Evolutionary conservation across 177 flowering plant genomes (phyloP).

Genomic region (Tripterygium wilfordii): DNA sequence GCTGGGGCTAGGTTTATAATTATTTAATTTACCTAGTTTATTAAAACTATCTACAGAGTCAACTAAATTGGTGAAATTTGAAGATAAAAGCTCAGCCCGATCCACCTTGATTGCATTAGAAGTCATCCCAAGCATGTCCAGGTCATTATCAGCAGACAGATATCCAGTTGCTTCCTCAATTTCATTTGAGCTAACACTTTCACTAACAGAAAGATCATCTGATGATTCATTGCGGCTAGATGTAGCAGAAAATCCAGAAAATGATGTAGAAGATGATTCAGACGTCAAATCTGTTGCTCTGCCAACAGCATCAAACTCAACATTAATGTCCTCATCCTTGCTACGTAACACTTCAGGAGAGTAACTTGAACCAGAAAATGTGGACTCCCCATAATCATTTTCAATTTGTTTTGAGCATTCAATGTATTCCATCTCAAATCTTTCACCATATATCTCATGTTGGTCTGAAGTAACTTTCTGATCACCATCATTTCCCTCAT

Average conservation of each 20-base stretch:
- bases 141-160: slow-evolving; percentile 11
- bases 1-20: slow-evolving; percentile 15
- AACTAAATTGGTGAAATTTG: slow-evolving; percentile 22
- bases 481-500: slow-evolving; percentile 16
- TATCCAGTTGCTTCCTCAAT: slow-evolving; percentile 18
- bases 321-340: slow-evolving; percentile 22
- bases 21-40: slow-evolving; percentile 20
- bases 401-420: slow-evolving; percentile 17
- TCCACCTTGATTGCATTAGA: slow-evolving; percentile 5
- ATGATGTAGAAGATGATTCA: slow-evolving; percentile 23
- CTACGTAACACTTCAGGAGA: slow-evolving; percentile 11
- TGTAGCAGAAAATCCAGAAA: slow-evolving; percentile 30
- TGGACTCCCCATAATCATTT: slow-evolving; percentile 9
- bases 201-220: slow-evolving; percentile 33
- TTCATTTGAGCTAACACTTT: slow-evolving; percentile 21
- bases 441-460: slow-evolving; percentile 7
- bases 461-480: slow-evolving; percentile 21
- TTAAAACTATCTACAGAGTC: slow-evolving; percentile 21
- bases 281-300: slow-evolving; percentile 13
- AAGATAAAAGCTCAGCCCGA: slow-evolving; percentile 22
- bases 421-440: slow-evolving; percentile 19
- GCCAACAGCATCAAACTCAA: slow-evolving; percentile 13
- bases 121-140: slow-evolving; percentile 12
- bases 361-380: slow-evolving; percentile 11
- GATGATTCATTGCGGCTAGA: slow-evolving; percentile 18